Evolutionary conservation across 2,329 filamentous ascomycete species (phyloP), one percentile per base, ranked within the genome.

Genomic region (Tolypocladium inflatum): DNA sequence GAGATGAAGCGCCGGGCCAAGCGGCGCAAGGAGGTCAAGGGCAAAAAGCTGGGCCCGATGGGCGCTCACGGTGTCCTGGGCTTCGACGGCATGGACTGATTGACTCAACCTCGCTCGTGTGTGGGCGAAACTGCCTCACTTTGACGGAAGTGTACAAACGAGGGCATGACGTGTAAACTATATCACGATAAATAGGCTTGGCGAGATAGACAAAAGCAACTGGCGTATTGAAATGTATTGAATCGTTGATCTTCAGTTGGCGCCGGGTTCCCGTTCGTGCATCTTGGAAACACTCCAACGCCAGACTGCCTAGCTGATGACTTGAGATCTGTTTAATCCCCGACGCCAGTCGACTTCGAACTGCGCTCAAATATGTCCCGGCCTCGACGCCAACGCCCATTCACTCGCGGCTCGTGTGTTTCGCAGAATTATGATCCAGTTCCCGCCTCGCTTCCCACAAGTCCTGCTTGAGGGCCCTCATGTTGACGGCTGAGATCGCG

Each of bases 31-130:
- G 71, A 73, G 65, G 67, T 68, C 4, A 74, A 76, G 60, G 71
- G 64, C 51, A 71, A 61, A 56, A 77, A 77, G 55, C 68, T 81
- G 7, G 79, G 78, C 3, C 76, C 77, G 15, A 77, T 76, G 70
- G 79, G 79, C 23, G 77, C 78, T 3, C 78, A 81, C 51, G 79
- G 79, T 54, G 72, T 81, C n/a, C 64, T 80, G 62, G 76, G 74
- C 6, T 80, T 81, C 59, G 74, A 77, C 15, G 78, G 74, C 9
- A 59, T 81, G 62, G 78, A 80, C 58, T 80, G 55, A 61, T 15
- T 15, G 19, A 21, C 26, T 54, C 26, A 33, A n/a, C 38, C 7
- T n/a, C n/a, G n/a, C n/a, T n/a, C n/a, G n/a, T n/a, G n/a, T n/a
- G 17, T 17, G 38, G 38, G 23, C 3, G 35, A 35, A 21, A 30